Conservation (phyloP, 768 basidiomycete genomes). For the Exsudoporus frostii region DNA sequence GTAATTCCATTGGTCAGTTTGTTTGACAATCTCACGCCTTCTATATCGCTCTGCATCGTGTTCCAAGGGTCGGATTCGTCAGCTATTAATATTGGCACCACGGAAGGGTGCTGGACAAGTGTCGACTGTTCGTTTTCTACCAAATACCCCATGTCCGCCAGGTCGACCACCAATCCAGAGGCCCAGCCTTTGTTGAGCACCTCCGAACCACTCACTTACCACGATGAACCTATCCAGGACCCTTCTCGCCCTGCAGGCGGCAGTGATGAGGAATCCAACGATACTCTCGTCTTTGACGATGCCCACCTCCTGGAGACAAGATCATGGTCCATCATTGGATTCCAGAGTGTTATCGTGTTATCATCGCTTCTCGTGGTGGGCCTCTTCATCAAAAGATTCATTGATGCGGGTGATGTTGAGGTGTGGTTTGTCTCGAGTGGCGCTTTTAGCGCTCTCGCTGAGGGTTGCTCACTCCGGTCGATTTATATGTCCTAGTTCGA, state of each 20-base stretch:
- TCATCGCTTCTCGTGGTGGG: constrained; percentile 39
- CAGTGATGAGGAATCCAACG: constrained; percentile 20
- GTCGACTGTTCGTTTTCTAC: constrained; percentile 7
- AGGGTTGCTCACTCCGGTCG: constrained; percentile 40
- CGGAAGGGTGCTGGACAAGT: too few species aligned
- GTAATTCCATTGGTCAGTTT: too few species aligned
- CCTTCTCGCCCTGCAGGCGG: neutral
- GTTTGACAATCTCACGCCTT: too few species aligned
- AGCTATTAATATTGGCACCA: too few species aligned
- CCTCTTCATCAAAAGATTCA: constrained; percentile 66
- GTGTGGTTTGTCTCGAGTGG: constrained; percentile 38
- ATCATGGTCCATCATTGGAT: constrained; percentile 11
- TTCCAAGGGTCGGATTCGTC: too few species aligned
- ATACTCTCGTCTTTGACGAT: neutral
- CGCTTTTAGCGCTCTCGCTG: constrained; percentile 40
- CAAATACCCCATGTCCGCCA: constrained; percentile 19
- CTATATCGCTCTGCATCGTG: too few species aligned
- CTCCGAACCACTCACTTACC: constrained; percentile 17
- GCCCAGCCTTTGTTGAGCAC: constrained; percentile 24
- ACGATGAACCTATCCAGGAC: constrained; percentile 1
- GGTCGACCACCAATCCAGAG: constrained; percentile 9
- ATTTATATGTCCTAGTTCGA: constrained; percentile 64
- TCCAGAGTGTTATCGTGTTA: constrained; percentile 36
- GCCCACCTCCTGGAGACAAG: constrained; percentile 3
- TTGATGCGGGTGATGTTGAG: constrained; percentile 64